Conservation (phyloP, 2,329 filamentous ascomycete genomes). For the Fusarium scirpi region DNA sequence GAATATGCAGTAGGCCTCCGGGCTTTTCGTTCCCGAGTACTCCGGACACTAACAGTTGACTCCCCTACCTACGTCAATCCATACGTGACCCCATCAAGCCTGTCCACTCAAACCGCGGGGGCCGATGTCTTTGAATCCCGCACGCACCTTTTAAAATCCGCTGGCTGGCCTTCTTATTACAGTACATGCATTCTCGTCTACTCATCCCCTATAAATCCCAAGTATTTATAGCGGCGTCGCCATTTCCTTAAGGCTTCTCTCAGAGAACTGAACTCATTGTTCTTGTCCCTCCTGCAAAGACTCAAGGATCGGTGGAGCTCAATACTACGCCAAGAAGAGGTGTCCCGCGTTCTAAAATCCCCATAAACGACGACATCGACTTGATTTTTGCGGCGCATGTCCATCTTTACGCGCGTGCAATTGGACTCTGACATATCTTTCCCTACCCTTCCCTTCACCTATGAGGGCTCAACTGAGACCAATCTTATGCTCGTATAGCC, state of each 20-base stretch:
- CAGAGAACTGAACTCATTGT: neutral
- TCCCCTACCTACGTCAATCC: constrained; percentile 27
- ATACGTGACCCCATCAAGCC: constrained; percentile 13
- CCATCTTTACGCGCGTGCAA: constrained; percentile 34
- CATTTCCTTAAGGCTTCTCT: constrained; percentile 4
- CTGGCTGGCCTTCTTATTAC: constrained; percentile 4
- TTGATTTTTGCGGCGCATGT: constrained; percentile 29
- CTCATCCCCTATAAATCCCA: constrained; percentile 11
- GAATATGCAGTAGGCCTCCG: constrained; percentile 5
- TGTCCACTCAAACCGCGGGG: constrained; percentile 36
- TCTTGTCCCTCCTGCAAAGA: constrained; percentile 10
- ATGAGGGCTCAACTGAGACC: constrained; percentile 43
- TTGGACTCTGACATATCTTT: constrained; percentile 15
- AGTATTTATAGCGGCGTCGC: constrained; percentile 5
- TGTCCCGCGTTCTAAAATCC: constrained; percentile 42
- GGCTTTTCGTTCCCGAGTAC: constrained; percentile 26
- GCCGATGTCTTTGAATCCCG: constrained; percentile 38
- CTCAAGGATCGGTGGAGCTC: constrained; percentile 33
- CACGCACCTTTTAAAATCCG: constrained; percentile 32
- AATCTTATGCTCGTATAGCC: constrained; percentile 28
- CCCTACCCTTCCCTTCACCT: constrained; percentile 24
- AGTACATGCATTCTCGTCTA: constrained; percentile 27
- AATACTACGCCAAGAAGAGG: constrained; percentile 35
- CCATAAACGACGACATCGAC: constrained; percentile 40
- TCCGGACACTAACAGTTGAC: constrained; percentile 38